A percentile compares a stretch with the other conserved stretches of the same genome.
Conservation (phyloP, 768 basidiomycete species). For the Pisolithus orientalis region DNA sequence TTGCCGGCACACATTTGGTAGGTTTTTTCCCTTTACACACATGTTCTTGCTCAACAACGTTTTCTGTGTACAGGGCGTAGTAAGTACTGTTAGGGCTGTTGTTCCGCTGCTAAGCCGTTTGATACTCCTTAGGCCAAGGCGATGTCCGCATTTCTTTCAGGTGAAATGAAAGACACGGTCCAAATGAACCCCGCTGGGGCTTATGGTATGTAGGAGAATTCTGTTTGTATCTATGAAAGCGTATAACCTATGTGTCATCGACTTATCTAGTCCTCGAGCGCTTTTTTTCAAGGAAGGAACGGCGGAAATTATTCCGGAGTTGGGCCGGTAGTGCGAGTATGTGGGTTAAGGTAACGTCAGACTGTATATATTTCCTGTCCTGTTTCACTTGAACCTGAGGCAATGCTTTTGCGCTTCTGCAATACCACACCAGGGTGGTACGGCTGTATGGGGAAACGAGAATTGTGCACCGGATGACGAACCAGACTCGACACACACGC, state of each 20-base stretch:
- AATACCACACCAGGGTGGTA: constrained; percentile 54
- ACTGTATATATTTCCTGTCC: background rate
- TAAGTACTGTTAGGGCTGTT: constrained; percentile 29
- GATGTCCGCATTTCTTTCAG: constrained; percentile 90
- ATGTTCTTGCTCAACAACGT: background rate
- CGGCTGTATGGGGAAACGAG: constrained; percentile 75
- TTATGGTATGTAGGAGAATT: constrained; percentile 43
- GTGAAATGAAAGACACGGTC: constrained; percentile 94
- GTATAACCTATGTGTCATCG: background rate
- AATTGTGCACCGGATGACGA: constrained; percentile 78
- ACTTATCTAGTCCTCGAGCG: constrained; percentile 58
- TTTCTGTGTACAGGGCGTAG: constrained; percentile 53
- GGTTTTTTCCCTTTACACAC: constrained; percentile 13
- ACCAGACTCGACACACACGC: constrained; percentile 45
- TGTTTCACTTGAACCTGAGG: background rate
- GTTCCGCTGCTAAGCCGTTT: background rate
- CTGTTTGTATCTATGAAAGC: background rate
- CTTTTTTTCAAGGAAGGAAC: constrained; percentile 88
- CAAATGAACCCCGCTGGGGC: constrained; percentile 77
- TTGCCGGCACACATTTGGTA: constrained; percentile 85
- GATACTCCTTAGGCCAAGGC: constrained; percentile 71
- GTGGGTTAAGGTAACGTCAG: constrained; percentile 79
- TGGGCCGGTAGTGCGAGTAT: constrained; percentile 94
- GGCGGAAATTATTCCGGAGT: constrained; percentile 83
- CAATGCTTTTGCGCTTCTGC: background rate